Evolutionary conservation across 257 asterid species (phyloP), one percentile per base, ranked within the genome.

Genomic region (Salvia hispanica): DNA sequence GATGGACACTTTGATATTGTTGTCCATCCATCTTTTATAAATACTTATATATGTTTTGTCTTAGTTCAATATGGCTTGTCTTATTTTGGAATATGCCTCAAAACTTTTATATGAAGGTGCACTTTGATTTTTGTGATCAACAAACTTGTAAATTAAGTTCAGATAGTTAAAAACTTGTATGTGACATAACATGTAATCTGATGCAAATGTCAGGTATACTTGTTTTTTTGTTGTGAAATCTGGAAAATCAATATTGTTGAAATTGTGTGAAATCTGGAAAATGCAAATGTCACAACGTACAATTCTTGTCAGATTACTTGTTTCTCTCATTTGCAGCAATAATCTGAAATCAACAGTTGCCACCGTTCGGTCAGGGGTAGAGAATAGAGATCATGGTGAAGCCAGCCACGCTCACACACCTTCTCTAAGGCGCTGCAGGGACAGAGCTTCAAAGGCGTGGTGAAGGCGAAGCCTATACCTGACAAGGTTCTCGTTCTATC

Each of bases 391-490:
- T 92, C 1, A 43, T 25, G 12, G 96, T 92, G 73, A 79, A 72
- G 62, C 97, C 97, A 3, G 70, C 2, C 68, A n/a, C n/a, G n/a
- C n/a, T n/a, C n/a, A n/a, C n/a, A n/a, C n/a, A n/a, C n/a, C n/a
- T n/a, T n/a, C n/a, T n/a, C n/a, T n/a, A n/a, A n/a, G n/a, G n/a
- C n/a, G n/a, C n/a, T n/a, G 14, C 91, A 83, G 72, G 81, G 68
- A 69, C 73, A 82, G 59, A 86, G 90, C 76, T 92, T 92, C 73
- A 86, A 72, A 71, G 95, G 89, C 59, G 83, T 82, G 71, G 97
- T 92, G 77, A 87, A 80, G 81, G 95, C 92, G 4, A 84, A 84
- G 31, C 77, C 90, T 6, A 67, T 58, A 81, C 14, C 63, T 5
- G 47, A 70, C 2, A 62, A 48, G 66, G 73, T 36, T 31, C 66